These are phyloP conservation scores for Rhizopogon vesiculosus DNA, from an alignment of 768 basidiomycete species.

Conservation along the genomic window DNA sequence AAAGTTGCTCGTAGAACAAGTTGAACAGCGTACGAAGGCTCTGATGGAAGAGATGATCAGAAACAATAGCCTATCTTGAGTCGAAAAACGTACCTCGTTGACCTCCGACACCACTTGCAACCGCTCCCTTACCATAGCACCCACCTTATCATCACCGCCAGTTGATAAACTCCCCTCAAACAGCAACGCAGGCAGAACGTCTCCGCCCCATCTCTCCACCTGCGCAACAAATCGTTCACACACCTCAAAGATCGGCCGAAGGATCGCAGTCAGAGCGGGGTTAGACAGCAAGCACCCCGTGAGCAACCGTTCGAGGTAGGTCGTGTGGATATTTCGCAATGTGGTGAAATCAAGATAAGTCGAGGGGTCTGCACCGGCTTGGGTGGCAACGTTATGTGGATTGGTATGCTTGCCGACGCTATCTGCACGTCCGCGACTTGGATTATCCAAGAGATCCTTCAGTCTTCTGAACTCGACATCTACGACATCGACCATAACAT, in stretches of 20 bases:
- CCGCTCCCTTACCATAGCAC: constrained; percentile 69
- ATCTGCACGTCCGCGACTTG: constrained; percentile 15
- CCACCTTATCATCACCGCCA: constrained; percentile 55
- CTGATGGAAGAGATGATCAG: constrained; percentile 32
- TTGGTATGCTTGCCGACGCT: constrained; percentile 7
- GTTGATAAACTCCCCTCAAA: constrained; percentile 70
- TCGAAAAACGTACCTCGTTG: constrained; percentile 50
- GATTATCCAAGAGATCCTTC: constrained; percentile 48
- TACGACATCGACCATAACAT: constrained; percentile 88
- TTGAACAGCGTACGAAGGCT: constrained; percentile 61
- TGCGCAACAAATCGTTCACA: constrained; percentile 87
- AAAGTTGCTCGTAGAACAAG: constrained; percentile 78
- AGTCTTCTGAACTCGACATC: constrained; percentile 77
- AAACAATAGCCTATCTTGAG: neutral
- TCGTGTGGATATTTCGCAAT: constrained; percentile 75
- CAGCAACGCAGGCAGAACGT: constrained; percentile 78
- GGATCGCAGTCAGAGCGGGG: constrained; percentile 49
- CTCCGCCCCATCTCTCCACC: constrained; percentile 90
- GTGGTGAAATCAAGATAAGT: constrained; percentile 78
- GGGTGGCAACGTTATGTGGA: constrained; percentile 5
- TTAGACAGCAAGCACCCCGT: constrained; percentile 79
- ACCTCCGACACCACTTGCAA: constrained; percentile 67
- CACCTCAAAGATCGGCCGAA: constrained; percentile 72
- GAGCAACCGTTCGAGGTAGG: constrained; percentile 73
- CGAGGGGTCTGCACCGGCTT: constrained; percentile 11